A percentile compares a stretch with the other conserved stretches of the same genome.
These are phyloP conservation scores for Corymbia maculata DNA, from an alignment of 345 rosid genomes.

Conservation along the genomic window DNA sequence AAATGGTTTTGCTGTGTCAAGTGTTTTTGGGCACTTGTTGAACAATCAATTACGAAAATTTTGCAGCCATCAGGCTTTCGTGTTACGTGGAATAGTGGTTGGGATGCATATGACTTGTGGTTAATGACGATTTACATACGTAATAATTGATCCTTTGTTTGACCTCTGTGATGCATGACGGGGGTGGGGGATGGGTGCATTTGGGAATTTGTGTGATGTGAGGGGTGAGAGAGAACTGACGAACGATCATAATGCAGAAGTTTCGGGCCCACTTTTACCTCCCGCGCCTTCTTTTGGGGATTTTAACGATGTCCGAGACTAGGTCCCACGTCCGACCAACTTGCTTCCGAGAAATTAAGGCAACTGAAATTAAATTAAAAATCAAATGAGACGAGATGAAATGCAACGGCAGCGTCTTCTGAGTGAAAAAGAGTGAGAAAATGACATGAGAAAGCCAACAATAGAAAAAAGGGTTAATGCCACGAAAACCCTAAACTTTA, in stretches of 20 bases:
- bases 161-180: neutral
- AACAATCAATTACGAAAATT: neutral
- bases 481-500: no score
- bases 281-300: neutral
- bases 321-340: neutral
- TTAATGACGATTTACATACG: neutral
- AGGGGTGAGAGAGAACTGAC: neutral
- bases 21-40: neutral
- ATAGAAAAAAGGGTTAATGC: no score
- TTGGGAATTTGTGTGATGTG: neutral
- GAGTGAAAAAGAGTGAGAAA: neutral
- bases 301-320: neutral
- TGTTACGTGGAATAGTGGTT: neutral
- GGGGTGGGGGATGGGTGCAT: neutral
- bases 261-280: neutral
- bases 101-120: neutral
- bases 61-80: neutral
- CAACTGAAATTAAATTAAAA: neutral
- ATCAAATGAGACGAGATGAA: neutral
- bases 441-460: no score
- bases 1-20: neutral
- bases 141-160: neutral
- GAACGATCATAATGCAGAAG: neutral
- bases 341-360: neutral
- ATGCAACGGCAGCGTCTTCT: neutral